Evolutionary conservation across 345 rosid species (phyloP).

Genomic region (Litchi chinensis): DNA sequence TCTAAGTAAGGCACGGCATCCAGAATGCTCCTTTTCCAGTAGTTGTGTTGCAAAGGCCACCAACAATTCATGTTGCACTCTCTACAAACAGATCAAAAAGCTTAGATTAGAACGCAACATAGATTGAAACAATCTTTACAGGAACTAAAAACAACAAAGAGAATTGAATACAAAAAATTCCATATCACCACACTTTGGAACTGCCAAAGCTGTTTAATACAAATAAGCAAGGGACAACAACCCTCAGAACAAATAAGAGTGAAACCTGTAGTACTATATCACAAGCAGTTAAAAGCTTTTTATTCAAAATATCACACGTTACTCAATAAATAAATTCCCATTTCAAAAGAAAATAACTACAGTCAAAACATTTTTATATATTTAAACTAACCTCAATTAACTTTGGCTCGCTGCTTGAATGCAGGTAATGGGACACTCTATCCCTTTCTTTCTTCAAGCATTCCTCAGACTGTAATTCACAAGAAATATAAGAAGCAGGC

Average conservation of each 20-base stretch:
- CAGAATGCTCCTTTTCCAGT: slow-evolving; percentile 90
- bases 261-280: neutral
- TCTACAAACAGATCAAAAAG: slow-evolving; percentile 46
- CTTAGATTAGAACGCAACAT: slow-evolving; percentile 3
- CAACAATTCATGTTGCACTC: slow-evolving; percentile 87
- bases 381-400: slow-evolving; percentile 81
- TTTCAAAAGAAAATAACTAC: neutral
- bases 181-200: neutral
- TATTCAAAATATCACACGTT: neutral
- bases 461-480: slow-evolving; percentile 76
- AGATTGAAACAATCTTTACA: neutral
- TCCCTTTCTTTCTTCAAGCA: slow-evolving; percentile 91
- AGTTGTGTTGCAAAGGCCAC: slow-evolving; percentile 64
- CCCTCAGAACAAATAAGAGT: slow-evolving; percentile 3
- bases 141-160: neutral
- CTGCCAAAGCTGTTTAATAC: neutral
- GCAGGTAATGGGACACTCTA: slow-evolving; percentile 86
- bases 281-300: neutral
- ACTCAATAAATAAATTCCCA: neutral
- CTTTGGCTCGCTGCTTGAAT: slow-evolving; percentile 83
- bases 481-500: neutral
- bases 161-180: neutral
- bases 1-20: slow-evolving; percentile 82
- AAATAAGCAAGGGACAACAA: neutral
- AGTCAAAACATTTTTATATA: neutral